These are phyloP conservation scores for Flaveria linearis DNA, from an alignment of 129 eudicot species.

Conservation along the genomic window DNA sequence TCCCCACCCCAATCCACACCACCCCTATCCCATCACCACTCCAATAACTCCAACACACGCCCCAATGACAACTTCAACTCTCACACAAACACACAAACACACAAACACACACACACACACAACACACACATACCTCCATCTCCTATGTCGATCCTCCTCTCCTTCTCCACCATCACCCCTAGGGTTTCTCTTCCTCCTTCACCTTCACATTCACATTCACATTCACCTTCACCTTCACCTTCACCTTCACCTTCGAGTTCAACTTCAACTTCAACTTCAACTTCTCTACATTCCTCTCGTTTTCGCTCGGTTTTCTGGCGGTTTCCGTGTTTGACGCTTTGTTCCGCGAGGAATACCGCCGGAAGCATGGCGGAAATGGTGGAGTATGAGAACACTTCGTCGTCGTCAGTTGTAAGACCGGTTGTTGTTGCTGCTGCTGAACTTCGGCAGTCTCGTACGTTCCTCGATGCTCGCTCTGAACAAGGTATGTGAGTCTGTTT, in stretches of 20 bases:
- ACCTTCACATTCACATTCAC: neutral
- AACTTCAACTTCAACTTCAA: neutral
- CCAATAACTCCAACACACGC: neutral
- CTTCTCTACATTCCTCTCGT: neutral
- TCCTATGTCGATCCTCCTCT: neutral
- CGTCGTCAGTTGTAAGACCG: neutral
- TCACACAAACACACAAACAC: neutral
- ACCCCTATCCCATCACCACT: neutral
- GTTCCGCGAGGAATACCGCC: neutral
- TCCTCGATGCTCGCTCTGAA: constrained; percentile 9
- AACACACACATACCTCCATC: neutral
- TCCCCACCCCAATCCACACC: neutral
- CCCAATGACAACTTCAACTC: neutral
- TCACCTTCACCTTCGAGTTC: neutral
- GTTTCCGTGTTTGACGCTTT: neutral
- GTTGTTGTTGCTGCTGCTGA: neutral
- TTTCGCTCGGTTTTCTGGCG: neutral
- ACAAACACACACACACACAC: neutral
- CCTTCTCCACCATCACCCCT: neutral
- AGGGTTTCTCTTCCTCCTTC: neutral
- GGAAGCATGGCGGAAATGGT: constrained; percentile 1
- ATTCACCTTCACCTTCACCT: neutral
- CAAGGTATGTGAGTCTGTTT: neutral
- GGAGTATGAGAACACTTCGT: neutral
- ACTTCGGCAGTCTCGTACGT: neutral